phyloP scores from a whole-genome alignment of 2,329 filamentous ascomycete genomes.

The Phyllosticta citrichinensis region DNA sequence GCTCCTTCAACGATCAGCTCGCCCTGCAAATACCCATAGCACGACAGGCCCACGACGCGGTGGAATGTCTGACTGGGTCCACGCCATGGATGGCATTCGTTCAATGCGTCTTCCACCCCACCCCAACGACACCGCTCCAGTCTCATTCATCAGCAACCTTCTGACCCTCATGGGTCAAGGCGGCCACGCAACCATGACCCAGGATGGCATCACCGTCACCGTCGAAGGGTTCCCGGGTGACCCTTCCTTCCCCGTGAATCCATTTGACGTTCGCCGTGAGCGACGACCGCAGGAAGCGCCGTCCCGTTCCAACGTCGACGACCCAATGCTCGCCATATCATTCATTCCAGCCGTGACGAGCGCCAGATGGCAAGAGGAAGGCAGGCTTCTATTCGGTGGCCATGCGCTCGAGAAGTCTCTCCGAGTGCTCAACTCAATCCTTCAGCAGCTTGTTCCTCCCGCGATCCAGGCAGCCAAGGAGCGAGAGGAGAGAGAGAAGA shows the following conservation, averaged over 20 bases:
- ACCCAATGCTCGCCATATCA: constrained; percentile 63
- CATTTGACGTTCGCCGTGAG: constrained; percentile 18
- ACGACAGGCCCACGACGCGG: constrained; percentile 2
- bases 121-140: constrained; percentile 36
- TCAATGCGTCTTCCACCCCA: constrained; percentile 31
- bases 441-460: constrained; percentile 67
- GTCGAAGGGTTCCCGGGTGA: constrained; percentile 33
- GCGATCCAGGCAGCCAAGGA: constrained; percentile 75
- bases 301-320: constrained; percentile 35
- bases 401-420: constrained; percentile 58
- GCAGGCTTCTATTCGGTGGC: constrained; percentile 70
- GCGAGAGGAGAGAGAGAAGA: constrained; percentile 52
- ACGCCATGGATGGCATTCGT: constrained; percentile 39
- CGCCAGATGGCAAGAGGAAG: constrained; percentile 80
- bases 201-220: constrained; percentile 25
- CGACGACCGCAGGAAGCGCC: constrained; percentile 22
- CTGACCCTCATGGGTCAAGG: constrained; percentile 43
- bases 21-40: constrained; percentile 17
- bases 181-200: constrained; percentile 31
- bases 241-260: constrained; percentile 6
- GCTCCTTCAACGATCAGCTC: constrained; percentile 57
- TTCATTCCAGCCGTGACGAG: constrained; percentile 65
- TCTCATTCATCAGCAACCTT: constrained; percentile 48
- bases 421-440: constrained; percentile 57
- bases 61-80: constrained; percentile 34